Percentiles rank a stretch among this genome's conserved stretches.
Conservation (phyloP, 116 monocot genomes). For the Posidonia oceanica region DNA sequence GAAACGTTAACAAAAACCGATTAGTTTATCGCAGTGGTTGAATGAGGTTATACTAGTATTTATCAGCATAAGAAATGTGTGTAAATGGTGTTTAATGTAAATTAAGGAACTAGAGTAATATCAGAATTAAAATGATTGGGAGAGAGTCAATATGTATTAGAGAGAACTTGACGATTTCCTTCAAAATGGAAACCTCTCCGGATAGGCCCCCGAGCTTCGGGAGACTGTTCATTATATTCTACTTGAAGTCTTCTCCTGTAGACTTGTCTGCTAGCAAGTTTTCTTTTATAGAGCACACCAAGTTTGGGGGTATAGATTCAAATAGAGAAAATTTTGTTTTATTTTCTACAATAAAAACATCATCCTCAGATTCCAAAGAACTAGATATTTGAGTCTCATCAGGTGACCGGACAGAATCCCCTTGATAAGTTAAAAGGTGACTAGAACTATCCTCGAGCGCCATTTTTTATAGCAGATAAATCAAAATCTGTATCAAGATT, state of each 20-base stretch:
- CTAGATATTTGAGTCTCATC: constrained; percentile 1
- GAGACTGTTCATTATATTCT: constrained; percentile 6
- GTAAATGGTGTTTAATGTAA: neutral
- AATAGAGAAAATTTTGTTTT: constrained; percentile 54
- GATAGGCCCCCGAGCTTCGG: constrained; percentile 68
- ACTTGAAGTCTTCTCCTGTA: neutral
- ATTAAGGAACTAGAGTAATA: neutral
- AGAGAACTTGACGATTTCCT: constrained; percentile 66
- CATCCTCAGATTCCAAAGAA: constrained; percentile 5
- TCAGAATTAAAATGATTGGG: constrained; percentile 36
- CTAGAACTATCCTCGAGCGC: constrained; percentile 22
- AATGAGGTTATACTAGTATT: too few relatives aligned
- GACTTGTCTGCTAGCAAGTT: constrained; percentile 1
- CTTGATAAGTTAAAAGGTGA: constrained; percentile 7
- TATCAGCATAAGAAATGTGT: neutral
- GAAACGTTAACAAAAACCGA: too few relatives aligned
- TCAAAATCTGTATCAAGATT: neutral
- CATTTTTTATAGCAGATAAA: constrained; percentile 20
- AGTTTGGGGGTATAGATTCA: constrained; percentile 7
- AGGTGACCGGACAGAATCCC: neutral
- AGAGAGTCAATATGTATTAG: constrained; percentile 26
- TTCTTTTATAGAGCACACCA: neutral
- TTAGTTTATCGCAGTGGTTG: too few relatives aligned
- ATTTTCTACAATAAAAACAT: constrained; percentile 28
- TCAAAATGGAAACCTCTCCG: constrained; percentile 59